A percentile compares a stretch with the other conserved stretches of the same genome.
phyloP scores from a whole-genome alignment of 1,284 basidiomycete species.

The Xerocomus cyaneibrunnescens region DNA sequence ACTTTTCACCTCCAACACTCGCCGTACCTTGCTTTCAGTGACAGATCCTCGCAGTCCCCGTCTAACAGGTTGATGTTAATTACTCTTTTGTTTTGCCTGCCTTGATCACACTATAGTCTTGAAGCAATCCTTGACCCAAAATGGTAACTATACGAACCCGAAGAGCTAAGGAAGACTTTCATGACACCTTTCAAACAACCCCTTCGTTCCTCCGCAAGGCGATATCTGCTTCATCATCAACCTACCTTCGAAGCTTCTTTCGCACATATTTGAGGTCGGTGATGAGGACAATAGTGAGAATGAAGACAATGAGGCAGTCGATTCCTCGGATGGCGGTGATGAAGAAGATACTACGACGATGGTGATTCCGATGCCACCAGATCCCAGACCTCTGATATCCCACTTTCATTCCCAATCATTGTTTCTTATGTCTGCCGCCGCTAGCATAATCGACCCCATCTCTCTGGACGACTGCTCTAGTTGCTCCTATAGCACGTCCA shows the following conservation, averaged over 20 bases:
- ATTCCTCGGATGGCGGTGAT: too few relatives aligned
- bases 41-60: too few relatives aligned
- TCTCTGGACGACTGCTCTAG: slow-evolving; percentile 29
- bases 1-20: too few relatives aligned
- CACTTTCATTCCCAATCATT: slow-evolving; percentile 17
- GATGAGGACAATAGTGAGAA: too few relatives aligned
- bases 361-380: background rate
- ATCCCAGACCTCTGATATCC: background rate
- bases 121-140: too few relatives aligned
- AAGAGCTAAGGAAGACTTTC: too few relatives aligned
- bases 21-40: too few relatives aligned
- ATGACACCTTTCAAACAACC: background rate
- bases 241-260: background rate
- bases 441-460: slow-evolving; percentile 33
- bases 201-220: background rate
- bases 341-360: background rate
- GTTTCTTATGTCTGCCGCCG: slow-evolving; percentile 28
- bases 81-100: too few relatives aligned
- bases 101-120: too few relatives aligned
- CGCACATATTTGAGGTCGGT: background rate
- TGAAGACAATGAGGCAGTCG: too few relatives aligned
- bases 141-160: too few relatives aligned
- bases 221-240: background rate
- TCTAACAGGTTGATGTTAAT: too few relatives aligned
- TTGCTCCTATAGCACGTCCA: slow-evolving; percentile 6